phyloP scores from a whole-genome alignment of 2,329 filamentous ascomycete genomes.

The Periconia digitata region DNA sequence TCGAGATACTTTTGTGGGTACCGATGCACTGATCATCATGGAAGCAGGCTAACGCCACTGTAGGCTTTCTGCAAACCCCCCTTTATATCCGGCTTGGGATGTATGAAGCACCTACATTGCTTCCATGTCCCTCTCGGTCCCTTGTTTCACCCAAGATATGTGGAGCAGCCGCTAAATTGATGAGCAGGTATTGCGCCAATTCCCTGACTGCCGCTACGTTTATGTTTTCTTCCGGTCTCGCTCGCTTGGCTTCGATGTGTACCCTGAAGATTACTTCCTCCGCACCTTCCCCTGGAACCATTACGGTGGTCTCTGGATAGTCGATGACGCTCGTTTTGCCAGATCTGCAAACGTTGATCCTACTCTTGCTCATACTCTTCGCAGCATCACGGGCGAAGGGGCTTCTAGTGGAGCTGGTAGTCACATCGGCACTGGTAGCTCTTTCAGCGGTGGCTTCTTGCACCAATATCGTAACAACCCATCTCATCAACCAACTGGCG shows the following conservation, averaged over 20 bases:
- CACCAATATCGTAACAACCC: conserved; percentile 6
- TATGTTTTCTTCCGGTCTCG: conserved; percentile 43
- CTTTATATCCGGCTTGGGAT: conserved; percentile 44
- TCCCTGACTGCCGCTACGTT: conserved; percentile 39
- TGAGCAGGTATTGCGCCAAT: conserved; percentile 39
- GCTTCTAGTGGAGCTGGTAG: conserved; percentile 13
- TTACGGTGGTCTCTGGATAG: conserved; percentile 41
- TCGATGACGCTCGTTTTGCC: conserved; percentile 43
- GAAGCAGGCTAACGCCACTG: not conserved
- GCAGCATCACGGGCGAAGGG: conserved; percentile 33
- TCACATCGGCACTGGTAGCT: conserved; percentile 17
- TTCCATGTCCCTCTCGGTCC: not conserved
- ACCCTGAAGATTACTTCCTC: conserved; percentile 42
- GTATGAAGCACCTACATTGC: conserved; percentile 33
- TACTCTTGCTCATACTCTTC: conserved; percentile 27
- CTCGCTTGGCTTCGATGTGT: conserved; percentile 42
- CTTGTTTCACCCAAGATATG: not conserved
- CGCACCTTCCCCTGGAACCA: conserved; percentile 43
- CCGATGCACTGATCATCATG: not conserved
- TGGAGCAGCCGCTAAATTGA: conserved; percentile 25
- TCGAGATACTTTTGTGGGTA: conserved; percentile 74
- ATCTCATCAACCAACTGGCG: not conserved
- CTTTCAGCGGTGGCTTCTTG: conserved; percentile 16
- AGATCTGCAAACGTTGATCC: conserved; percentile 25
- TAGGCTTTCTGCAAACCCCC: conserved; percentile 41